Percentiles rank a stretch among this genome's conserved stretches.
phyloP scores from a whole-genome alignment of 352 stramenopile genomes.

The Aphanomyces euteiches region DNA sequence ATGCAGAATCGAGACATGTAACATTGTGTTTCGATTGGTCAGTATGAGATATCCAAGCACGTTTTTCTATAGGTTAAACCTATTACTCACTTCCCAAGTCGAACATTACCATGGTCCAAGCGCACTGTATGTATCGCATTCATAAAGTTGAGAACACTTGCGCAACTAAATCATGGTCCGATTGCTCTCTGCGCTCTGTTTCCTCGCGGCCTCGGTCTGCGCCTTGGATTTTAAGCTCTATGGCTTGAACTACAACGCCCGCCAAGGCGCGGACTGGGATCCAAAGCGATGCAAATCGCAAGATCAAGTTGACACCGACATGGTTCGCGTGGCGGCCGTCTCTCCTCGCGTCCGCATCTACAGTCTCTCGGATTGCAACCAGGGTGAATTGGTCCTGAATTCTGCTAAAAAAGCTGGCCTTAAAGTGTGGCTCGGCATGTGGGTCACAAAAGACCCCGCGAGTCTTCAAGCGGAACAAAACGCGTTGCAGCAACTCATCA shows the following conservation, averaged over 20 bases:
- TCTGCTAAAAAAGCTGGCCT: conserved; percentile 60
- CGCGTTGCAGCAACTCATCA: conserved; percentile 59
- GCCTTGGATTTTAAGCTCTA: conserved; percentile 73
- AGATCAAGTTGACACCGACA: conserved; percentile 59
- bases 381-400: conserved; percentile 57
- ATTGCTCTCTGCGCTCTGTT: background rate
- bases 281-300: conserved; percentile 66
- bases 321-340: conserved; percentile 60
- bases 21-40: too few relatives aligned
- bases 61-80: too few relatives aligned
- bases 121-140: too few relatives aligned
- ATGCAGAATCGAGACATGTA: too few relatives aligned
- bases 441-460: conserved; percentile 59
- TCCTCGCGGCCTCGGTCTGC: background rate
- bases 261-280: conserved; percentile 74
- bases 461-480: conserved; percentile 67
- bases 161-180: background rate
- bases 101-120: too few relatives aligned
- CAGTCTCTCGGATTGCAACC: conserved; percentile 69
- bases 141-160: too few relatives aligned
- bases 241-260: conserved; percentile 81
- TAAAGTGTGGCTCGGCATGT: conserved; percentile 80
- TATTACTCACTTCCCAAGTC: too few relatives aligned
- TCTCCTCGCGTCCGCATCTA: conserved; percentile 79
- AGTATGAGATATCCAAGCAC: too few relatives aligned